Evolutionary conservation across 169 alveolate genomes (phyloP).

Genomic region (Pseudocohnilembus persalinus): DNA sequence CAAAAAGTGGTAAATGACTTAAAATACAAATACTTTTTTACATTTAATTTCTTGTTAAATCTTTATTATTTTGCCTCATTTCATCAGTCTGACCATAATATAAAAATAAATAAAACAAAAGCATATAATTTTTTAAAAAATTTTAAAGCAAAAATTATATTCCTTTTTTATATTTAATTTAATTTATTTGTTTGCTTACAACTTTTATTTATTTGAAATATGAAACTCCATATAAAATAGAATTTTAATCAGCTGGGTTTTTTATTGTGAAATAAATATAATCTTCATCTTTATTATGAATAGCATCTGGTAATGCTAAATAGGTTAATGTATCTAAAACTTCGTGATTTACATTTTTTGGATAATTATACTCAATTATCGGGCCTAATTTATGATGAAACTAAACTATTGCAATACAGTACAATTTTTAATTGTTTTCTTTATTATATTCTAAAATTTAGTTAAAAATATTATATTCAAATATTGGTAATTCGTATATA

Average conservation of each 20-base stretch:
- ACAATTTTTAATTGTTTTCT: conserved; percentile 18
- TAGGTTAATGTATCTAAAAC: conserved; percentile 39
- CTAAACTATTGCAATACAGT: conserved; percentile 54
- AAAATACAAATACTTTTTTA: conserved; percentile 58
- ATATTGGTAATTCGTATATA: no score
- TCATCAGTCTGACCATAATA: conserved; percentile 26
- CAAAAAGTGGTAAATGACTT: conserved; percentile 53
- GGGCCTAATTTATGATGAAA: conserved; percentile 78
- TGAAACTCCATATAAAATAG: conserved; percentile 51
- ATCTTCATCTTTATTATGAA: conserved; percentile 62
- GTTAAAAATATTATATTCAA: no score
- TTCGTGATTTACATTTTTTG: conserved; percentile 41
- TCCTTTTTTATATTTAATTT: not conserved
- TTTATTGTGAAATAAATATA: conserved; percentile 49
- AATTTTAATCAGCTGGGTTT: not conserved
- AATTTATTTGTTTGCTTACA: conserved; percentile 3
- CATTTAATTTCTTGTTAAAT: conserved; percentile 49
- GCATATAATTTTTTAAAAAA: not conserved
- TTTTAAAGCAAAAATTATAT: no score
- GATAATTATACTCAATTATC: conserved; percentile 56
- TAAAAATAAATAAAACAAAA: not conserved
- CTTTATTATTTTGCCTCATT: conserved; percentile 31
- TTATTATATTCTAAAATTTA: not conserved
- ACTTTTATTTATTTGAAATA: conserved; percentile 65
- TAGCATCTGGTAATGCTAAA: conserved; percentile 69